Evolutionary conservation across 2,329 filamentous ascomycete species (phyloP).

Genomic region (Emericellopsis atlantica): DNA sequence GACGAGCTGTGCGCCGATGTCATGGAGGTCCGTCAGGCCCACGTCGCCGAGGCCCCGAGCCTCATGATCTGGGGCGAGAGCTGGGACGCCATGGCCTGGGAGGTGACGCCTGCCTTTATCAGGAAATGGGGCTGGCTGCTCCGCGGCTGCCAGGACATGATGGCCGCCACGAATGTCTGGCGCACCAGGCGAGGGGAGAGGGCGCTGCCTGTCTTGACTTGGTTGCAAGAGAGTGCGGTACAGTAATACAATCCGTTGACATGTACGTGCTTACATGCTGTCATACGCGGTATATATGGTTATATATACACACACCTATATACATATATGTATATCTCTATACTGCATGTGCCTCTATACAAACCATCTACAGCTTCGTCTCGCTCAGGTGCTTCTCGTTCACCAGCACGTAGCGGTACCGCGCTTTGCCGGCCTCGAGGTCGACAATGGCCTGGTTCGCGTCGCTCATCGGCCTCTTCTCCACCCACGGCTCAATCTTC

Average conservation of each 20-base stretch:
- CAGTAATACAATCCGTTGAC: no score
- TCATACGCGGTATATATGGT: no score
- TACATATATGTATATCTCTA: background rate
- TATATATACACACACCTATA: no score
- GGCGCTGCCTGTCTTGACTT: no score
- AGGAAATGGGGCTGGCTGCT: constrained; percentile 28
- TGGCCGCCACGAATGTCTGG: constrained; percentile 21
- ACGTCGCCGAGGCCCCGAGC: background rate
- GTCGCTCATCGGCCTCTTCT: constrained; percentile 35
- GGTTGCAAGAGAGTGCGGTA: no score
- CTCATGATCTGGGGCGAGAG: constrained; percentile 35
- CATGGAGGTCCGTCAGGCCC: background rate
- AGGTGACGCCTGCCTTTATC: constrained; percentile 27
- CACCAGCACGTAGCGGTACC: constrained; percentile 27
- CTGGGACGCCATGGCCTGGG: constrained; percentile 30
- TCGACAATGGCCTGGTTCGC: constrained; percentile 39
- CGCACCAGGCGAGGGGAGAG: constrained; percentile 4
- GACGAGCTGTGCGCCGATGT: constrained; percentile 8
- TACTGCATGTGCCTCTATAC: no score
- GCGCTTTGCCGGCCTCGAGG: constrained; percentile 35
- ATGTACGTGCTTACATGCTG: no score
- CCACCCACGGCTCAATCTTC: constrained; percentile 39
- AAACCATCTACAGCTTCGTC: background rate
- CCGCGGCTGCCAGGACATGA: constrained; percentile 18
- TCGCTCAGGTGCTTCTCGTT: constrained; percentile 17